These are phyloP conservation scores for Jasminum sambac DNA, from an alignment of 257 asterid genomes.

Conservation along the genomic window DNA sequence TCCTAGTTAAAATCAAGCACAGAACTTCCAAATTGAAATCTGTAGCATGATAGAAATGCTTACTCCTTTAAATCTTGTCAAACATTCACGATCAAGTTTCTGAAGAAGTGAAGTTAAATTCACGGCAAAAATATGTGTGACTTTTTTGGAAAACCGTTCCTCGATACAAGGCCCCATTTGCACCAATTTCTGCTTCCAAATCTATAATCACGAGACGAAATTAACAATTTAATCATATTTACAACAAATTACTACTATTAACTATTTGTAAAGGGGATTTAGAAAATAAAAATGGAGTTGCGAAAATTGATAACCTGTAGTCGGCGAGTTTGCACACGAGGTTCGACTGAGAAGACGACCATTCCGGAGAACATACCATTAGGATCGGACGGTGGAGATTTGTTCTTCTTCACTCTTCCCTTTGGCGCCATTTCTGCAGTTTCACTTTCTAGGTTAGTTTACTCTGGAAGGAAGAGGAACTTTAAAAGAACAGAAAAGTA, in stretches of 20 bases:
- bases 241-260: constrained; percentile 17
- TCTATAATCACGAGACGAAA: constrained; percentile 36
- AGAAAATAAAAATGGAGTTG: not conserved
- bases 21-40: not conserved
- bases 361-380: constrained; percentile 79
- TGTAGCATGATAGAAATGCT: constrained; percentile 23
- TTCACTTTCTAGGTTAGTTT: not conserved
- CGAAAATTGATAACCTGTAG: constrained; percentile 49
- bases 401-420: constrained; percentile 37
- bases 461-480: not conserved
- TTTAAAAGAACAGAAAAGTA: not conserved
- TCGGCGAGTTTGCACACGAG: constrained; percentile 69
- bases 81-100: constrained; percentile 42
- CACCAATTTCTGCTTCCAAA: constrained; percentile 81
- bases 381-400: constrained; percentile 73
- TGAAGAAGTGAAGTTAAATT: constrained; percentile 45
- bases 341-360: constrained; percentile 53
- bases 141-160: constrained; percentile 47
- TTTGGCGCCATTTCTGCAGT: constrained; percentile 71
- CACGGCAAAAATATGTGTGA: constrained; percentile 72
- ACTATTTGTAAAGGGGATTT: not conserved
- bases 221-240: too few relatives aligned
- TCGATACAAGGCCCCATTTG: constrained; percentile 80
- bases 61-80: constrained; percentile 62
- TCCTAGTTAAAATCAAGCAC: not conserved